phyloP scores from a whole-genome alignment of 305 asterid species.

The Ilex paraguariensis region DNA sequence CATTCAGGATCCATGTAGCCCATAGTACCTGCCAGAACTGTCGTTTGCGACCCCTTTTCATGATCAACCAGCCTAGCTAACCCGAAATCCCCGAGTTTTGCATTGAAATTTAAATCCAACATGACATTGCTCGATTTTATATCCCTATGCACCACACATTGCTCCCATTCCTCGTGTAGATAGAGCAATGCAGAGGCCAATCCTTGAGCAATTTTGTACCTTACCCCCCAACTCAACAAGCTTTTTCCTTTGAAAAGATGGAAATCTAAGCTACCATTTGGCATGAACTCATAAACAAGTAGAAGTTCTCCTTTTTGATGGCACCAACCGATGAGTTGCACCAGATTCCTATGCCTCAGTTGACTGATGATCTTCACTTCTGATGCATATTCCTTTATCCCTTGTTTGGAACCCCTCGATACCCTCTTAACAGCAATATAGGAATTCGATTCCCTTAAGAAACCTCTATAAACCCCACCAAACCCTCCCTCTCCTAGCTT shows the following conservation, averaged over 20 bases:
- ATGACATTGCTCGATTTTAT: slow-evolving; percentile 36
- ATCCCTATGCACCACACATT: slow-evolving; percentile 38
- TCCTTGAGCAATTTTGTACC: slow-evolving; percentile 26
- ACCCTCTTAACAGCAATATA: slow-evolving; percentile 33
- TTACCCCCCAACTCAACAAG: slow-evolving; percentile 16
- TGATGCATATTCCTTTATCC: slow-evolving; percentile 24
- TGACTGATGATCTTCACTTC: slow-evolving; percentile 36
- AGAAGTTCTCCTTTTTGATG: slow-evolving; percentile 24
- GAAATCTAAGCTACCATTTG: slow-evolving; percentile 37
- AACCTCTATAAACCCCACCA: slow-evolving; percentile 32
- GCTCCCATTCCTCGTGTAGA: slow-evolving; percentile 38
- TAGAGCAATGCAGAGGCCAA: slow-evolving; percentile 34
- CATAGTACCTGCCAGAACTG: slow-evolving; percentile 26
- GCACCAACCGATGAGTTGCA: slow-evolving; percentile 44
- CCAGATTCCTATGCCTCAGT: slow-evolving; percentile 39
- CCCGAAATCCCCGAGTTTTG: slow-evolving; percentile 31
- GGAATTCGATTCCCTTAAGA: slow-evolving; percentile 12
- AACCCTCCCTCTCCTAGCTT: slow-evolving; percentile 36
- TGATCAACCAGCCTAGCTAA: slow-evolving; percentile 30
- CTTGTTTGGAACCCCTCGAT: slow-evolving; percentile 31
- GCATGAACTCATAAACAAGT: slow-evolving; percentile 43
- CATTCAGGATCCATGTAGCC: slow-evolving; percentile 32
- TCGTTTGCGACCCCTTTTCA: slow-evolving; percentile 22
- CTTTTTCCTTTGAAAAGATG: slow-evolving; percentile 26
- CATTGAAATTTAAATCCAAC: slow-evolving; percentile 28